Evolutionary conservation across 352 stramenopile genomes (phyloP).

Genomic region (Stramenopiles sp.): DNA sequence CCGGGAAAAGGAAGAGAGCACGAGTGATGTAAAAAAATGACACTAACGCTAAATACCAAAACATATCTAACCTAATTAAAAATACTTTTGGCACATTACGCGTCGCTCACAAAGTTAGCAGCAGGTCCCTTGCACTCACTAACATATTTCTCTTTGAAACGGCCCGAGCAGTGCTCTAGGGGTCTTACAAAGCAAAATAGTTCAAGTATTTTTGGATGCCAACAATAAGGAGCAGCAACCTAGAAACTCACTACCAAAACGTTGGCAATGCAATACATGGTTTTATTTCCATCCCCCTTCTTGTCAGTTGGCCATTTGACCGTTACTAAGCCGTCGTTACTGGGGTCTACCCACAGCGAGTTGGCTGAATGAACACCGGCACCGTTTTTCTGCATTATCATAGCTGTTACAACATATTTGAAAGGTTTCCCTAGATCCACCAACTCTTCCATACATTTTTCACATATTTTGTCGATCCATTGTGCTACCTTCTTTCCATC

Average conservation of each 20-base stretch:
- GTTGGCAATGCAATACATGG: conserved; percentile 63
- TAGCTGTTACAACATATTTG: conserved; percentile 40
- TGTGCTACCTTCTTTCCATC: conserved; percentile 53
- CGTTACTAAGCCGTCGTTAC: conserved; percentile 48
- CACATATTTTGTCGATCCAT: conserved; percentile 71
- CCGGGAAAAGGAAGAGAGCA: not conserved
- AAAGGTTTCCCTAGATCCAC: conserved; percentile 64
- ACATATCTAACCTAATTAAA: too few relatives aligned
- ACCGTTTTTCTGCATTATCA: conserved; percentile 80
- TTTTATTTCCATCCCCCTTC: conserved; percentile 60
- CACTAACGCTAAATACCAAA: too few relatives aligned
- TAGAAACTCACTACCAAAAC: conserved; percentile 57
- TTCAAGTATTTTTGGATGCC: too few relatives aligned
- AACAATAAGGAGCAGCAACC: too few relatives aligned
- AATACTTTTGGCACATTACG: too few relatives aligned
- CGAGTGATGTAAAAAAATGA: too few relatives aligned
- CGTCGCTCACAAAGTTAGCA: too few relatives aligned
- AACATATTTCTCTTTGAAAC: too few relatives aligned
- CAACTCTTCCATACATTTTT: conserved; percentile 56
- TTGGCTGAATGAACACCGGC: conserved; percentile 60
- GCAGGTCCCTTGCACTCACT: too few relatives aligned
- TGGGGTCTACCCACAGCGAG: conserved; percentile 67
- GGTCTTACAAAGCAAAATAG: too few relatives aligned
- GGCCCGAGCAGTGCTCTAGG: too few relatives aligned
- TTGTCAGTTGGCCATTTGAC: conserved; percentile 68